Conservation (phyloP, 1,284 basidiomycete species). For the Ganoderma leucocontextum region DNA sequence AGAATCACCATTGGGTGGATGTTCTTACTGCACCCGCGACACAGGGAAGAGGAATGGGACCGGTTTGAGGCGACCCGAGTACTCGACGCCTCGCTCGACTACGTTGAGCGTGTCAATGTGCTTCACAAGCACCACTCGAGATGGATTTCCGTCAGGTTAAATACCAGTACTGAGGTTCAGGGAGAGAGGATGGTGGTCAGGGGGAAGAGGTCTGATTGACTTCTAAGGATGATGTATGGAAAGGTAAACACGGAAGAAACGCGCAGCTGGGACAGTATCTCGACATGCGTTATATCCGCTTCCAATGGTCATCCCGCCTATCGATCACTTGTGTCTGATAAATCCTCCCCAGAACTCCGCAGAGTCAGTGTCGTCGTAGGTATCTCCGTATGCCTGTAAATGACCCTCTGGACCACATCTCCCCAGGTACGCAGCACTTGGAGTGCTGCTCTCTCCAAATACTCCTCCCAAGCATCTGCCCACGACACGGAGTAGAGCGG, state of each 20-base stretch:
- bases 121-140: not conserved
- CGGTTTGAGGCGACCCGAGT: not conserved
- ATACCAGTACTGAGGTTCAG: not conserved
- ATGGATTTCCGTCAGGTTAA: not conserved
- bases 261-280: not conserved
- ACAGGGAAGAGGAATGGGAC: not conserved
- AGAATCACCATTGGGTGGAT: not conserved
- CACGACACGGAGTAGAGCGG: not conserved
- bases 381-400: slow-evolving; percentile 1
- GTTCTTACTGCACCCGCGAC: not conserved
- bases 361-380: not conserved
- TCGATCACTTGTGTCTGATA: not conserved
- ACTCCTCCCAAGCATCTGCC: slow-evolving; percentile 2
- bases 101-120: not conserved
- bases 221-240: not conserved
- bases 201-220: not conserved
- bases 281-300: not conserved
- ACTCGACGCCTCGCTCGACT: not conserved
- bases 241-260: not conserved
- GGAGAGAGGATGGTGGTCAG: not conserved
- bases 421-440: not conserved
- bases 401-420: not conserved
- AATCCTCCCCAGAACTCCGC: not conserved
- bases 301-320: slow-evolving; percentile 3
- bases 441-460: not conserved